Evolutionary conservation across 1,284 basidiomycete species (phyloP), one percentile per base, ranked within the genome.

Genomic region (Austropuccinia psidii): DNA sequence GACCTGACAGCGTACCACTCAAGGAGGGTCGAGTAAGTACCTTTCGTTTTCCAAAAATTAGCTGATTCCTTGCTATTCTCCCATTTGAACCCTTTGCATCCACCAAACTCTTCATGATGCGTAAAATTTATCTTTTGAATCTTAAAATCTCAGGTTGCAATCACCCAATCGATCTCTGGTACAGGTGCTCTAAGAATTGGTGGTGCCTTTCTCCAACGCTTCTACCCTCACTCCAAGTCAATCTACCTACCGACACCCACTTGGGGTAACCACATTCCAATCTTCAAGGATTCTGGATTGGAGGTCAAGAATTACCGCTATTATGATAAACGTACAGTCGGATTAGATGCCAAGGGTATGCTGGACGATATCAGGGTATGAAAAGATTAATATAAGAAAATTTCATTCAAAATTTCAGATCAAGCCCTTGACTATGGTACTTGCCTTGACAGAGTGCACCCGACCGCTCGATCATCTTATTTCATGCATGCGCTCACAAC

Each of bases 131-230:
- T n/a, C n/a, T n/a, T n/a, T n/a, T n/a, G n/a, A n/a, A n/a, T n/a
- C n/a, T n/a, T n/a, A n/a, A n/a, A n/a, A n/a, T n/a, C 54, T 27
- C 77, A 94, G 92, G 85, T 96, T 78, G 89, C 96, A 50, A 87
- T 91, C 76, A 91, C 93, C 33, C 96, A 99, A 83, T 90, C 94
- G 75, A 96, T 98, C 82, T 98, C 95, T 33, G 96, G 96, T 41
- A 99, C 96, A 24, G 96, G 96, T 79, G 96, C 96, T 37, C 89
- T 98, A 76, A 88, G 96, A 77, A 93, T 98, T 82, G 95, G 92
- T 74, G 94, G 90, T 79, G 91, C 90, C 62, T 98, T 99, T 86
- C 83, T 98, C 72, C 88, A 88, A 24, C 88, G 90, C 62, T 91
- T 92, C 83, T 97, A 93, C 82, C 91, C 93, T 31, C 85, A 90